Evolutionary conservation across 2,329 filamentous ascomycete species (phyloP), one percentile per base, ranked within the genome.

Genomic region (Fusarium domesticum): DNA sequence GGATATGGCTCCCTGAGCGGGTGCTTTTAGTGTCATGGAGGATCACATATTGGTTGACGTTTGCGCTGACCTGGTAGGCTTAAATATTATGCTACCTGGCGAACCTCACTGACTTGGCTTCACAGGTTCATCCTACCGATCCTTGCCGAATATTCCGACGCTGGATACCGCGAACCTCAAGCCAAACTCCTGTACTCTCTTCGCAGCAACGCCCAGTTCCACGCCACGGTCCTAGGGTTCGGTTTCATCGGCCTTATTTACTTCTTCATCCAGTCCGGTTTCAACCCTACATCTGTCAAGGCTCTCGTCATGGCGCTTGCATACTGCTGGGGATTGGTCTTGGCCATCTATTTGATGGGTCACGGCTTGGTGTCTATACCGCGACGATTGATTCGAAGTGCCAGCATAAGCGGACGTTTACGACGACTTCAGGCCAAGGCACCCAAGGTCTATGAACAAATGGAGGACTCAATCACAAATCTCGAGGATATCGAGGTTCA

Each of bases 281-380:
- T 89, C 56, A 78, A 83, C 18, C 78, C 85, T 47, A 75, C 74
- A 3, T 85, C 84, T 0, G 76, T 97, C 56, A 96, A 95, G 70
- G 84, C 81, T 28, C 74, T 95, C 32, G 77, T 95, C 52, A 96
- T 98, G 88, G 92, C 93, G 12, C 73, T 97, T 47, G 88, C 92
- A 30, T 98, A 98, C 67, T 89, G 89, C 48, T 97, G 91, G 87
- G 90, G 91, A 58, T 71, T 98, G 57, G 76, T 92, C 5, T 76
- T 97, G 40, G 93, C 91, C 35, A 96, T 98, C 50, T 97, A 96
- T 62, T 76, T 98, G 32, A 97, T 98, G 92, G 93, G 93, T 6
- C 93, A 98, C 66, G 93, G 93, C 6, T 75, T 98, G 18, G 93
- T 98, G 23, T 87, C 91, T 2, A 87, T 98, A 45, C 93, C 93